These are phyloP conservation scores for Diaporthe caulivora DNA, from an alignment of 2,329 filamentous ascomycete genomes.

Conservation along the genomic window DNA sequence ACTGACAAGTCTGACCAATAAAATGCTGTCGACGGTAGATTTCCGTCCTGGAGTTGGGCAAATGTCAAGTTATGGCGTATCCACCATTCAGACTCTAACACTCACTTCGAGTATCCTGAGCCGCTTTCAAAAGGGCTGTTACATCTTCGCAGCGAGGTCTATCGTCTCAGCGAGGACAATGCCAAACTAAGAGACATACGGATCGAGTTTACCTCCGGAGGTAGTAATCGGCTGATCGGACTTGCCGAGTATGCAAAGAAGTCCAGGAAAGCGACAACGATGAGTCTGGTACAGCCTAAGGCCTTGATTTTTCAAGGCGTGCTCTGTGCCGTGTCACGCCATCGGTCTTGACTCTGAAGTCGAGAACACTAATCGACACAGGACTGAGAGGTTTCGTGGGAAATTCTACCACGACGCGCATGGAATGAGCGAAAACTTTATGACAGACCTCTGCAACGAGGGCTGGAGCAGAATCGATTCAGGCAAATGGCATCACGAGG, in stretches of 20 bases:
- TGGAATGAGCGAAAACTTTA: background rate
- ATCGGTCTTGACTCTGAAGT: background rate
- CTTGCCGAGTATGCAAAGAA: background rate
- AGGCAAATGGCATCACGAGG: background rate
- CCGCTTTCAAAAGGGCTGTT: background rate
- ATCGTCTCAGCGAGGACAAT: background rate
- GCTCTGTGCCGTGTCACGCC: constrained; percentile 1
- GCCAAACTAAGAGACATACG: constrained; percentile 1
- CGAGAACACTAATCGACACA: background rate
- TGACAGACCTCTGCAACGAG: background rate
- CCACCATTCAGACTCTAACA: background rate
- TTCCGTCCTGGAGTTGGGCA: background rate
- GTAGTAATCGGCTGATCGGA: background rate
- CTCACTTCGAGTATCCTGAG: background rate
- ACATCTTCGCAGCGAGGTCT: too few species aligned
- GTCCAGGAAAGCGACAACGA: background rate
- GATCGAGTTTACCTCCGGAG: background rate
- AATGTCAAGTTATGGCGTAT: background rate
- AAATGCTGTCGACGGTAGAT: background rate
- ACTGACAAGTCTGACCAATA: background rate
- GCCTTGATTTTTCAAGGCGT: background rate
- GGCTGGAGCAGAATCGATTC: background rate
- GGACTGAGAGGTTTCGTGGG: background rate
- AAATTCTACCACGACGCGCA: background rate
- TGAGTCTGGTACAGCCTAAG: background rate